A percentile compares a stretch with the other conserved stretches of the same genome.
Conservation (phyloP, 345 rosid species). For the Conringia planisiliqua region DNA sequence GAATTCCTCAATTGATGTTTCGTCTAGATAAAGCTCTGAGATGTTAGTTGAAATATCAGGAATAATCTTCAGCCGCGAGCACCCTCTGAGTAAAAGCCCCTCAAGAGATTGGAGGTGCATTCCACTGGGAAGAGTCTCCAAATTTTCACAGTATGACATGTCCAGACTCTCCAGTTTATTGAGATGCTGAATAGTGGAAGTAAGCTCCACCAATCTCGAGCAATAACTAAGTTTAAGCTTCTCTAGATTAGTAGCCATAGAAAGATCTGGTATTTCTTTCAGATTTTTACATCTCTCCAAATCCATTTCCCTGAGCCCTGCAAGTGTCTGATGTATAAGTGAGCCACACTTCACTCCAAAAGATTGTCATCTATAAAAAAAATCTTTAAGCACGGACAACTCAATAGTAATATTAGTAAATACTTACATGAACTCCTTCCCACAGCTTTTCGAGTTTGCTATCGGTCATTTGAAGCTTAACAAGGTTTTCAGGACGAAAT, state of each 20-base stretch:
- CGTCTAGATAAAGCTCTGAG: background rate
- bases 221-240: background rate
- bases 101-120: background rate
- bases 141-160: background rate
- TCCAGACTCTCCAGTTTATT: background rate
- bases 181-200: background rate
- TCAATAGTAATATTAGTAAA: background rate
- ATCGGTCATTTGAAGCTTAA: background rate
- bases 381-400: background rate
- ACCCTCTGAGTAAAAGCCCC: background rate
- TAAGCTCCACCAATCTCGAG: background rate
- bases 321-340: background rate
- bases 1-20: too few relatives aligned
- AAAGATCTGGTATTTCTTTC: background rate
- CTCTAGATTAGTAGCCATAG: background rate
- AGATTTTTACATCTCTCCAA: background rate
- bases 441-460: background rate
- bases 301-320: background rate
- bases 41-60: background rate
- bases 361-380: background rate
- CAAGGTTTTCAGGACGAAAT: background rate
- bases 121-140: background rate
- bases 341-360: background rate
- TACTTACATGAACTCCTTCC: background rate
- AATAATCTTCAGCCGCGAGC: background rate